These are phyloP conservation scores for Lipomyces spencermartinsiae DNA, from an alignment of 805 yeast species.

Conservation along the genomic window DNA sequence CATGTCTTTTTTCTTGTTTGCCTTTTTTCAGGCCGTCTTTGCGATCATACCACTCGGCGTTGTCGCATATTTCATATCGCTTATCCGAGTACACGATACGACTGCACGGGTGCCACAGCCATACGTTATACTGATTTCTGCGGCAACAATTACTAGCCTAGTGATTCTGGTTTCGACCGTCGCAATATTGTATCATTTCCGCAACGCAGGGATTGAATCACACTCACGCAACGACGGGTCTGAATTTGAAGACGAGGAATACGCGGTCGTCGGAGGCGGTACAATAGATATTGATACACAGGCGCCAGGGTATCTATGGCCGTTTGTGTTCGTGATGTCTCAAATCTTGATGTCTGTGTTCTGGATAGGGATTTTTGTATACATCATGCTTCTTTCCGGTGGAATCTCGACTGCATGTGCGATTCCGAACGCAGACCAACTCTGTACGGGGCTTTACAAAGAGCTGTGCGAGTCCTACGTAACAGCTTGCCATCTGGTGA, in stretches of 20 bases:
- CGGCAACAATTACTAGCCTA: slow-evolving; percentile 11
- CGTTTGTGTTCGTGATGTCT: slow-evolving; percentile 15
- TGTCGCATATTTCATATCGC: slow-evolving; percentile 25
- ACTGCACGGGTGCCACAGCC: slow-evolving; percentile 13
- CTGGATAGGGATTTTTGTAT: slow-evolving; percentile 29
- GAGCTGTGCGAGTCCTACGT: slow-evolving; percentile 23
- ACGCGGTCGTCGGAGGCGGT: neutral
- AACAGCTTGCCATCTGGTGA: slow-evolving; percentile 25
- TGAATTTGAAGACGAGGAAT: slow-evolving; percentile 13
- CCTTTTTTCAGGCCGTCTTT: slow-evolving; percentile 27
- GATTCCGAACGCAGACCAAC: slow-evolving; percentile 18
- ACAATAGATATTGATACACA: slow-evolving; percentile 3
- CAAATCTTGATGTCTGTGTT: slow-evolving; percentile 25
- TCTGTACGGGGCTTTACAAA: slow-evolving; percentile 15
- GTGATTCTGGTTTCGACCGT: slow-evolving; percentile 13
- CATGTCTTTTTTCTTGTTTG: slow-evolving; percentile 24
- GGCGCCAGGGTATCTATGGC: slow-evolving; percentile 20
- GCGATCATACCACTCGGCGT: slow-evolving; percentile 24
- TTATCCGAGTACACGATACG: slow-evolving; percentile 6
- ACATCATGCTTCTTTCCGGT: slow-evolving; percentile 30
- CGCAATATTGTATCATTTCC: slow-evolving; percentile 12
- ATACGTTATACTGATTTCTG: slow-evolving; percentile 18
- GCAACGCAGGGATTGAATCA: slow-evolving; percentile 6
- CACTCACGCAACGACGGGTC: neutral
- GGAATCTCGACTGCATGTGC: slow-evolving; percentile 32